Base-by-base conservation (phyloP, 2,329 filamentous ascomycete genomes). In the Colletotrichum brevisporum region DNA sequence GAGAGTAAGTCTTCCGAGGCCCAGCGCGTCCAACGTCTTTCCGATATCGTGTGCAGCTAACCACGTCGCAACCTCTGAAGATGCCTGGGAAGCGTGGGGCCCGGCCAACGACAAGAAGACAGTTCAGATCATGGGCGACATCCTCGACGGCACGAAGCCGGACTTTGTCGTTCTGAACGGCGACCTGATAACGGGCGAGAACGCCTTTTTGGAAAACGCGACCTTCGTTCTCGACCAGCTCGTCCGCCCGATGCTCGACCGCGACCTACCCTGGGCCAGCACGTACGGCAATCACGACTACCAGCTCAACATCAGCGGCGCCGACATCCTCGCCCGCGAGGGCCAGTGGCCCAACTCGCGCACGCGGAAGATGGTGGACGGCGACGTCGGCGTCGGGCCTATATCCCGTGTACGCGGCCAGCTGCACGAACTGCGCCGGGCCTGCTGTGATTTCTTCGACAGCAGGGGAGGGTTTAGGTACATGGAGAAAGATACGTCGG, bases 381-480 rank as follows among this genome's bases (percentile, higher is more conserved):
- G 74, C 5, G 61, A 80, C 4, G 78, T 78, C 0, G 84, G 85
- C 0, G n/a, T n/a, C n/a, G n/a, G n/a, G n/a, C n/a, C n/a, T n/a
- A n/a, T n/a, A n/a, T n/a, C n/a, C n/a, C 0, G 82, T 87, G 0
- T 84, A 83, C 43, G 73, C 78, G 0, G 63, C 75, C 4, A 71
- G 76, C 6, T 85, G 83, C 69, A 71, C 65, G 8, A 65, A 66
- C 3, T 85, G 83, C 65, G n/a, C n/a, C n/a, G n/a, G n/a, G n/a
- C n/a, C 74, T 94, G 0, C 80, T 94, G 1, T 94, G 91, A 90
- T 93, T 93, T 93, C 79, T 93, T 94, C 73, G 92, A 94, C 74
- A 88, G 84, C 63, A 83, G 87, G 16, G 90, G 90, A 43, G 90
- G 90, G 8, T 81, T 82, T 59, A 80, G 82, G 56, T 88, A 84